phyloP scores from a whole-genome alignment of 768 basidiomycete species.

The Phanerodontia chrysosporium region DNA sequence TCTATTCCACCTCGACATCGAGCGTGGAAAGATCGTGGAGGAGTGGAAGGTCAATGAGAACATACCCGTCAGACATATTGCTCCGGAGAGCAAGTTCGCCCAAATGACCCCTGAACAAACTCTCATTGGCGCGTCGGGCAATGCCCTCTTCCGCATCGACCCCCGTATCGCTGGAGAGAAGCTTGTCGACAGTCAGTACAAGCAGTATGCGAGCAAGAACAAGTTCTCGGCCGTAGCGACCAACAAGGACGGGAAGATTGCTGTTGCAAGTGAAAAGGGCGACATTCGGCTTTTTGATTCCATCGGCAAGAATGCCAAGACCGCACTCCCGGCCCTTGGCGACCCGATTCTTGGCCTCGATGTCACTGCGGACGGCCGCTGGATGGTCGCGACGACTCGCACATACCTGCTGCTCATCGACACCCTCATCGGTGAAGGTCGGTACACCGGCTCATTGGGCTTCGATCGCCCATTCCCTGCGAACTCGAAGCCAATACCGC shows the following conservation, averaged over 20 bases:
- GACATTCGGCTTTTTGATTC: slow-evolving; percentile 93
- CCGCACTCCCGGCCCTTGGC: slow-evolving; percentile 89
- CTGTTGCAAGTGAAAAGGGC: slow-evolving; percentile 94
- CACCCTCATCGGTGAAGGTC: slow-evolving; percentile 88
- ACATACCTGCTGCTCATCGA: slow-evolving; percentile 93
- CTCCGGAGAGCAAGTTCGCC: slow-evolving; percentile 92
- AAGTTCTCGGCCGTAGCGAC: slow-evolving; percentile 91
- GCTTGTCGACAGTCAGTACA: slow-evolving; percentile 91
- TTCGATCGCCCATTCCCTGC: slow-evolving; percentile 97
- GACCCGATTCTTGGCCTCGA: slow-evolving; percentile 95
- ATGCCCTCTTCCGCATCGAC: slow-evolving; percentile 96
- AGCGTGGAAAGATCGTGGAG: slow-evolving; percentile 93
- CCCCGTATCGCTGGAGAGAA: slow-evolving; percentile 90
- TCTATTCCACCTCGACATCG: slow-evolving; percentile 87
- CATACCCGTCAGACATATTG: slow-evolving; percentile 81
- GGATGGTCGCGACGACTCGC: slow-evolving; percentile 93
- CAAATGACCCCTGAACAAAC: slow-evolving; percentile 92
- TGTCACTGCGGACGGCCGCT: slow-evolving; percentile 89
- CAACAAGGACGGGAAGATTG: slow-evolving; percentile 81
- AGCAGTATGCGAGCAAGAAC: slow-evolving; percentile 94
- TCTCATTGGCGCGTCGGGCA: slow-evolving; percentile 88
- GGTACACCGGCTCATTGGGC: slow-evolving; percentile 76
- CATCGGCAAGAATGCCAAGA: slow-evolving; percentile 99
- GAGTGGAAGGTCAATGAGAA: slow-evolving; percentile 98
- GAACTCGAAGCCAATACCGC: slow-evolving; percentile 86